A percentile compares a stretch with the other conserved stretches of the same genome.
Conservation (phyloP, 208 protist species). For the Crithidia sp. region DNA sequence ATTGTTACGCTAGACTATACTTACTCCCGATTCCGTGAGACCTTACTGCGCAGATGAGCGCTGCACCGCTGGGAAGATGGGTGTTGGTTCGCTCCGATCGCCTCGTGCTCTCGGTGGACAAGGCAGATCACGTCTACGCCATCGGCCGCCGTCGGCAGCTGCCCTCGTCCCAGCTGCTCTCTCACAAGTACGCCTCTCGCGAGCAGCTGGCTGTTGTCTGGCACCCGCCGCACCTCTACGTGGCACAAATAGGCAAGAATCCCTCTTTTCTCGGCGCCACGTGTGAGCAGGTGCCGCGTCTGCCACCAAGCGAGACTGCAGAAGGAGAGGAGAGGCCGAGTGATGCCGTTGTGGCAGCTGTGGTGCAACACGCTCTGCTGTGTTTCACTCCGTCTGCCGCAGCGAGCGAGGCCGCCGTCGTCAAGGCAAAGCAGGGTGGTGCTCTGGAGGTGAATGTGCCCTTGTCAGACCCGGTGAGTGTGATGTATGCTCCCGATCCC, state of each 20-base stretch:
- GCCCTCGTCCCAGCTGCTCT: slow-evolving; percentile 51
- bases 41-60: neutral
- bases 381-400: slow-evolving; percentile 3
- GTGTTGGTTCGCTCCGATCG: slow-evolving; percentile 70
- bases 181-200: slow-evolving; percentile 65
- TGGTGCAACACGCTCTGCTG: slow-evolving; percentile 5
- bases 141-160: slow-evolving; percentile 57
- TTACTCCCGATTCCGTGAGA: too few species aligned
- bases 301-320: neutral
- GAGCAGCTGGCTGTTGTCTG: slow-evolving; percentile 63
- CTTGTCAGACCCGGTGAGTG: slow-evolving; percentile 25
- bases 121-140: slow-evolving; percentile 36
- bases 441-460: slow-evolving; percentile 26
- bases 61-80: slow-evolving; percentile 41
- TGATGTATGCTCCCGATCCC: slow-evolving; percentile 27
- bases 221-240: slow-evolving; percentile 41
- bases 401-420: slow-evolving; percentile 10
- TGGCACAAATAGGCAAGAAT: slow-evolving; percentile 64
- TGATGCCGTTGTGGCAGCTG: too few species aligned
- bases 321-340: too few species aligned
- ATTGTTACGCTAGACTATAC: too few species aligned
- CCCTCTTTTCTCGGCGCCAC: slow-evolving; percentile 57
- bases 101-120: slow-evolving; percentile 43
- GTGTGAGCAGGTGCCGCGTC: slow-evolving; percentile 32
- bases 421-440: neutral